Base-by-base conservation (phyloP, 805 yeast genomes). In the Dipodascus geniculatus region DNA sequence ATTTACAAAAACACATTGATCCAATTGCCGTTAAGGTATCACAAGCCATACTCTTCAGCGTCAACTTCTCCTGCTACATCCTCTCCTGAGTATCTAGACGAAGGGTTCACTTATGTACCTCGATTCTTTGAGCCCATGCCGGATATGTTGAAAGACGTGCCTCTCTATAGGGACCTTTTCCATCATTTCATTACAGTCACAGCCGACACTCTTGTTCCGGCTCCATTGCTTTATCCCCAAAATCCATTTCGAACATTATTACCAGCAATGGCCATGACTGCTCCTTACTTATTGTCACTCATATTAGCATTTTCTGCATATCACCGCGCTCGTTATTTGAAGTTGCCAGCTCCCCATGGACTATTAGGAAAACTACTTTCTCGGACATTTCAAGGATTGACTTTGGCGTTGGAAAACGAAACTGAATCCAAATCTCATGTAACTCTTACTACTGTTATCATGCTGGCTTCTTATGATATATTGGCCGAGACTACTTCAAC, bases 201-300 rank as follows among this genome's bases (percentile, higher is more conserved):
- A 0, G 78, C 90, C 1, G 73, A 73, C 38, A 69, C 75, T 23
- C 71, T 85, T 19, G 86, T 82, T 3, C 89, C 90, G 0, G 81
- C 85, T 0, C 87, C 87, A 8, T 63, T 71, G 4, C 61, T 75
- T 1, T 82, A 81, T 60, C 70, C 67, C 20, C 79, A 77, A 16
- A 82, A 83, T 59, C 95, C 95, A 0, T 85, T 84, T 68, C 75
- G 76, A 56, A 74, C 74, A 11, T 69, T 83, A 4, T 65, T 86
- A 11, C 91, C 93, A 0, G 78, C 77, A 59, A 73, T 85, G 75
- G 88, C 91, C 0, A 70, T 81, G 55, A 77, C 79, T 2, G 76
- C 85, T 0, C 70, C 72, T n/a, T 73, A 71, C 2, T 64, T 85
- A 16, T 65, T 83, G 58, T 74, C 85, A 1, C 69, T 84, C 1